These are phyloP conservation scores for Tieghemiomyces parasiticus DNA, from an alignment of 192 early-diverging fungal genomes.

Conservation along the genomic window DNA sequence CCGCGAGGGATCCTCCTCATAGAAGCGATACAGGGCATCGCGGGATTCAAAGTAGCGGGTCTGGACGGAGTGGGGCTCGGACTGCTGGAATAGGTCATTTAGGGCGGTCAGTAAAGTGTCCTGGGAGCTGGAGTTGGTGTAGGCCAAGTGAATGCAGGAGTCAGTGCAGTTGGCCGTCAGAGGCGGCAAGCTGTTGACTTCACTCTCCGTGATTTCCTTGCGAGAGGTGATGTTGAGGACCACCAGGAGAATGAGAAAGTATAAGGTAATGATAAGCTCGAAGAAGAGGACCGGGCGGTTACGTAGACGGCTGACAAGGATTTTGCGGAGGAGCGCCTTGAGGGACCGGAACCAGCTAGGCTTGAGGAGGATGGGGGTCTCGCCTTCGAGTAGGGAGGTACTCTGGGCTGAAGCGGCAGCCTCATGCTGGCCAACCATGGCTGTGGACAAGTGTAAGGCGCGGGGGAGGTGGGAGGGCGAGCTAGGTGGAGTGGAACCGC, in stretches of 20 bases:
- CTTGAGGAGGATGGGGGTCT: not conserved
- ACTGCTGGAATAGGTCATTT: not conserved
- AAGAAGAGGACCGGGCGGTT: not conserved
- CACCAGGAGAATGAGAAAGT: not conserved
- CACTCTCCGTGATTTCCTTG: not conserved
- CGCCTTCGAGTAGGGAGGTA: no score
- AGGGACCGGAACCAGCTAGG: conserved; percentile 1
- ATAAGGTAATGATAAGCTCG: not conserved
- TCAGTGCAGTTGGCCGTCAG: not conserved
- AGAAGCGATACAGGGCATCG: not conserved
- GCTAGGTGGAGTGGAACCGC: no score
- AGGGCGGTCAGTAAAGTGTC: not conserved
- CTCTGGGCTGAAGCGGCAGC: no score
- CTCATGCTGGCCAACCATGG: no score
- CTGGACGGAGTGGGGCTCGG: not conserved
- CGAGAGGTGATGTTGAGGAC: not conserved
- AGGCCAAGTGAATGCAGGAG: conserved; percentile 1
- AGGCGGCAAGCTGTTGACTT: not conserved
- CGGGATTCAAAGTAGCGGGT: not conserved
- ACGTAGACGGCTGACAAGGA: not conserved
- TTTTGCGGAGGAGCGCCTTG: not conserved
- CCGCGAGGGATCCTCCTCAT: not conserved
- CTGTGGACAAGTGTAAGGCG: no score
- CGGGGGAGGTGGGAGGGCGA: no score
- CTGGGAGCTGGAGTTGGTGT: not conserved